These are phyloP conservation scores for Yarrowia bubula DNA, from an alignment of 805 yeast genomes.

Conservation along the genomic window DNA sequence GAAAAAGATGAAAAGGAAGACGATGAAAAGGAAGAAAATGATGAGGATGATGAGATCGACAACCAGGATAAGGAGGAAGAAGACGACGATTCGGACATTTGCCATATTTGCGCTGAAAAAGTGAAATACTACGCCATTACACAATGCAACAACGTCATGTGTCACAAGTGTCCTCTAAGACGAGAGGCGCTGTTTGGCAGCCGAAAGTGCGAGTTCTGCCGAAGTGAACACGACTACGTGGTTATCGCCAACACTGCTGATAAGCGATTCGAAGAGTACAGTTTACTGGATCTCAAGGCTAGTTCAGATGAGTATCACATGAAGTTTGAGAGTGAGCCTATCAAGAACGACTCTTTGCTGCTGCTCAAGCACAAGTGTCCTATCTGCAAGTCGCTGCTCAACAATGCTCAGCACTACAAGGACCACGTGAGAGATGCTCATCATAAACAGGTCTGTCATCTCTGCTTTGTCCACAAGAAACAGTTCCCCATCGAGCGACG, in stretches of 20 bases:
- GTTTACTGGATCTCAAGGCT: constrained; percentile 40
- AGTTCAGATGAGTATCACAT: constrained; percentile 49
- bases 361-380: constrained; percentile 61
- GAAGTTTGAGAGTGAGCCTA: constrained; percentile 56
- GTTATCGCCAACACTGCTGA: constrained; percentile 50
- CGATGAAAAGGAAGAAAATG: neutral
- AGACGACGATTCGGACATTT: constrained; percentile 35
- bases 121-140: constrained; percentile 65
- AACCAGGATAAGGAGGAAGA: neutral
- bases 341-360: constrained; percentile 48
- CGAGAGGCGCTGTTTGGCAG: constrained; percentile 78
- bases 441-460: constrained; percentile 68
- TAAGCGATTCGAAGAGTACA: constrained; percentile 34
- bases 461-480: constrained; percentile 75
- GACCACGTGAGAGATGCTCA: constrained; percentile 67
- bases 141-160: constrained; percentile 81
- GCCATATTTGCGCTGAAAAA: constrained; percentile 82
- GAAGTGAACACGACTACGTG: constrained; percentile 61
- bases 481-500: constrained; percentile 72
- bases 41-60: neutral
- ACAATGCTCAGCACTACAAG: constrained; percentile 56
- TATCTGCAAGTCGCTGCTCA: constrained; percentile 42
- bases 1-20: neutral
- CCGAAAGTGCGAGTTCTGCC: constrained; percentile 76
- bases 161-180: constrained; percentile 79